Evolutionary conservation across 1,284 basidiomycete species (phyloP), one percentile per base, ranked within the genome.

Genomic region (Cryptococcus sp.): DNA sequence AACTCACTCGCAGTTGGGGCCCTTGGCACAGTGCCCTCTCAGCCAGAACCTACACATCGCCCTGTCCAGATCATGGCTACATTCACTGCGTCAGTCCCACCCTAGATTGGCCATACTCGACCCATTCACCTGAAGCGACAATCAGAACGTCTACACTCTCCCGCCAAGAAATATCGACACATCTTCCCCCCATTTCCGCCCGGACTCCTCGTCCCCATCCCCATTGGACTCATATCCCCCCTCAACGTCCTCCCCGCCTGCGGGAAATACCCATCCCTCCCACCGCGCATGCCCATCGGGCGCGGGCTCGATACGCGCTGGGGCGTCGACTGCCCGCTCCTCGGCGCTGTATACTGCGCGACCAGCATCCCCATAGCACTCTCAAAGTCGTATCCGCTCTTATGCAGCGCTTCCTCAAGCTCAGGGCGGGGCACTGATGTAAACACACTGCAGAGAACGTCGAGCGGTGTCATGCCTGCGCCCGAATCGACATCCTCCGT

Each of bases 31-130:
- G 55, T 92, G 93, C 4, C 95, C 95, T 50, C 93, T 84, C 42
- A 99, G 82, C 95, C 95, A 99, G 80, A 98, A 98, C 36, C 95
- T 88, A 77, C 92, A 98, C 21, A 97, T 78, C 0, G 94, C 94
- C 43, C 91, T 84, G 72, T 95, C 91, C 3, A 94, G 82, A 71
- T 95, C 91, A 72, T 95, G 89, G 65, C 89, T 91, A 66, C 4
- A 59, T 28, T 6, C 11, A n/a, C 11, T 16, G 18, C 18, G 35
- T 42, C 35, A 44, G 46, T 28, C 16, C 4, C 28, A 33, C 28
- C 28, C 4, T 9, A 33, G 4, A 33, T 51, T n/a, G n/a, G n/a
- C n/a, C n/a, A n/a, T n/a, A n/a, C n/a, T n/a, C n/a, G n/a, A n/a
- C n/a, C n/a, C n/a, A 70, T 83, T 68, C 62, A 92, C 91, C 91